Evolutionary conservation across 257 asterid species (phyloP).

Genomic region (Verbena officinalis): DNA sequence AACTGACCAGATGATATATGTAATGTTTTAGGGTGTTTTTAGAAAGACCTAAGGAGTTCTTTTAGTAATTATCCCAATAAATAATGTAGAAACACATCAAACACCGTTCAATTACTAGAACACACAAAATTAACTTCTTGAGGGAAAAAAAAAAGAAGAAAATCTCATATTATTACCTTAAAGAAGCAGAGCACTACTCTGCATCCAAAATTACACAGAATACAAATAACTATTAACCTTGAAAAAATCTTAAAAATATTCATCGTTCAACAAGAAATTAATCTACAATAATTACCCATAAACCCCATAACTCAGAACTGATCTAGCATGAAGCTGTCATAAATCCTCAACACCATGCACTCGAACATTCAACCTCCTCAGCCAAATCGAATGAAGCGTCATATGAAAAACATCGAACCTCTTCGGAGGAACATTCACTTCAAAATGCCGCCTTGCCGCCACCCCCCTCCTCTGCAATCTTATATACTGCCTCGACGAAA

Average conservation of each 20-base stretch:
- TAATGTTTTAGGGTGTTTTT: too few species aligned
- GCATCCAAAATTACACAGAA: background rate
- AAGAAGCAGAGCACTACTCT: background rate
- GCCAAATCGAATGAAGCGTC: constrained; percentile 92
- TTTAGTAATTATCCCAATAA: too few species aligned
- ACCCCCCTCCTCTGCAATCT: constrained; percentile 76
- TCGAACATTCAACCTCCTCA: constrained; percentile 63
- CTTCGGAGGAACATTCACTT: constrained; percentile 64
- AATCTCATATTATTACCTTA: background rate
- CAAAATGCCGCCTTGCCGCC: constrained; percentile 67
- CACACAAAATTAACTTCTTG: background rate
- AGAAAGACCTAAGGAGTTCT: too few species aligned
- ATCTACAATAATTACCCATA: background rate
- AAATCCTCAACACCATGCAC: constrained; percentile 47
- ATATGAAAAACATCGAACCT: constrained; percentile 85
- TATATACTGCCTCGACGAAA: constrained; percentile 66
- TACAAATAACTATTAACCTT: background rate
- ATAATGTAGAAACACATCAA: too few species aligned
- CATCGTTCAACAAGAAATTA: background rate
- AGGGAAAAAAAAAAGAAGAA: too few species aligned
- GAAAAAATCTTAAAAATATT: background rate
- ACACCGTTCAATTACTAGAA: background rate
- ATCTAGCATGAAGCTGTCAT: constrained; percentile 11
- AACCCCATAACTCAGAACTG: background rate
- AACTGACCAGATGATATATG: too few species aligned